Evolutionary conservation across 106 monocot species (phyloP).

Genomic region (Dendrobium nobile): DNA sequence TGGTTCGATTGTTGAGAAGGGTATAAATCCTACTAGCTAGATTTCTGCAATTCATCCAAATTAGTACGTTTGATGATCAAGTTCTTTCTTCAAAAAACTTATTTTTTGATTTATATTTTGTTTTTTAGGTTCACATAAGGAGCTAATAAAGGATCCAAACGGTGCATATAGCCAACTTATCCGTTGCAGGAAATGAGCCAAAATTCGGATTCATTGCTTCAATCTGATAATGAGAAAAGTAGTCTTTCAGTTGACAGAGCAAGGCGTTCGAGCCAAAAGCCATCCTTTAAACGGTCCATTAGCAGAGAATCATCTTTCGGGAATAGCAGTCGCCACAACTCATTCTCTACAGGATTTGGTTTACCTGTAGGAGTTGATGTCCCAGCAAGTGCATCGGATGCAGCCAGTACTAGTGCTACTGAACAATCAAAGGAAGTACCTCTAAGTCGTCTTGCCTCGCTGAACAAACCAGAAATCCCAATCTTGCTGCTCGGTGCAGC

Average conservation of each 20-base stretch:
- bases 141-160: slow-evolving; percentile 18
- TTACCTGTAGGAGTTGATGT: slow-evolving; percentile 14
- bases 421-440: slow-evolving; percentile 10
- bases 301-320: slow-evolving; percentile 20
- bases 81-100: no score
- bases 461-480: slow-evolving; percentile 32
- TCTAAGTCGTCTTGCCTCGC: slow-evolving; percentile 15
- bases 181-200: slow-evolving; percentile 14
- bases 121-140: slow-evolving; percentile 16
- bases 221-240: background rate
- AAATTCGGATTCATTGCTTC: background rate
- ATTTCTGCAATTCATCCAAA: background rate
- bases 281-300: slow-evolving; percentile 6
- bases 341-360: background rate
- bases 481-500: slow-evolving; percentile 14
- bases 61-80: no score
- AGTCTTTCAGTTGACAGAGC: background rate
- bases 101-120: background rate
- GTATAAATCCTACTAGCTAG: background rate
- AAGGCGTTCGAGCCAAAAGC: slow-evolving; percentile 5
- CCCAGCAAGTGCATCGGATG: background rate
- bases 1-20: slow-evolving; percentile 28
- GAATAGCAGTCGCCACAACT: slow-evolving; percentile 17
- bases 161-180: slow-evolving; percentile 28
- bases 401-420: background rate